Evolutionary conservation across 2,329 filamentous ascomycete species (phyloP), one percentile per base, ranked within the genome.

Genomic region (Pyrenochaeta sp.): DNA sequence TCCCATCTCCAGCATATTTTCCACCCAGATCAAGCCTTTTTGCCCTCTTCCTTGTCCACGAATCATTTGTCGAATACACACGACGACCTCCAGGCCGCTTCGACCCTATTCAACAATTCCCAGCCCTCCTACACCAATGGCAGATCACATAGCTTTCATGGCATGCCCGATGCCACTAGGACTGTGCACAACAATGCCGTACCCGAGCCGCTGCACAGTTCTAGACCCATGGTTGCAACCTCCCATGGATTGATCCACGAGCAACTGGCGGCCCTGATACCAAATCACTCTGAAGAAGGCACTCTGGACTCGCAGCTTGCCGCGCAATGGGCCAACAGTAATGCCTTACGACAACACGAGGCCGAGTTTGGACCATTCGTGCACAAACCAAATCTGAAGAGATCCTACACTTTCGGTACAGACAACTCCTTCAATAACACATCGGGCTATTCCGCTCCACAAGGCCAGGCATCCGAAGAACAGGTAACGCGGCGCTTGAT

Each of bases 371-470:
- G 36, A 4, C 51, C 60, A 8, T 35, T 54, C 4, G 31, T 53
- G 11, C 47, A 44, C 21, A 55, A 55, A 24, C 46, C 56, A 0
- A 47, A 28, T 9, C 32, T 69, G n/a, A 67, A 65, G 45, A 47
- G 63, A 26, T 52, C 63, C 7, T 70, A 69, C 23, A 66, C 63
- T 0, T 71, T 69, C 37, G 68, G 68, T 17, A 70, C 67, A 1
- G 68, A 72, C 42, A 60, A 58, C 34, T 58, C 63, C 5, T 72
- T 72, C 57, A 65, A 61, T 35, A 65, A 65, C 38, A 51, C 56
- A 1, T 46, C 56, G 20, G 66, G 60, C 2, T 71, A 61, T 41
- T 41, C 55, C 6, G 55, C 49, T 8, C 49, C 65, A 1, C 58
- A 58, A 5, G 45, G 51, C 3, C 43, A 55, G 15, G 56, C 63